Percentiles rank a stretch among this genome's conserved stretches.
These are phyloP conservation scores for Lecanicillium sp. DNA, from an alignment of 2,329 filamentous ascomycete species.

Conservation along the genomic window DNA sequence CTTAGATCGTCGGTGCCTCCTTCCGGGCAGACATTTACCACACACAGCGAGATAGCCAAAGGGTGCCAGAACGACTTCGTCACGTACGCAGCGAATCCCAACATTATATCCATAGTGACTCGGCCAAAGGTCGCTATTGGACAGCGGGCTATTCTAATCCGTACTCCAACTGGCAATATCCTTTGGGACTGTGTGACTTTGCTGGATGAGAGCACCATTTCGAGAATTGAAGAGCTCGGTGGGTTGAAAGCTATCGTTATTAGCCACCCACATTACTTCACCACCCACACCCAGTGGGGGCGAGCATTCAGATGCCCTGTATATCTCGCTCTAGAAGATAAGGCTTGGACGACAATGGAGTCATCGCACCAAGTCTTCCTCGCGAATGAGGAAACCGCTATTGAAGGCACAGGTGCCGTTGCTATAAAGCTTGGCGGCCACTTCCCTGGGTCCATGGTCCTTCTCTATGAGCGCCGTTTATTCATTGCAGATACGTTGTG, in stretches of 20 bases:
- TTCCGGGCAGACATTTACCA: too few species aligned
- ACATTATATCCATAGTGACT: slow-evolving; percentile 39
- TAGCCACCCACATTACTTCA: slow-evolving; percentile 76
- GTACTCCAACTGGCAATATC: slow-evolving; percentile 59
- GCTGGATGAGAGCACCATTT: slow-evolving; percentile 57
- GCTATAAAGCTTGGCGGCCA: slow-evolving; percentile 69
- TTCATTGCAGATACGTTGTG: slow-evolving; percentile 72
- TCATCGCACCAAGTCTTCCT: slow-evolving; percentile 39
- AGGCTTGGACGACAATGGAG: slow-evolving; percentile 49
- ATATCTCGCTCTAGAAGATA: slow-evolving; percentile 59
- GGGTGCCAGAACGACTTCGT: slow-evolving; percentile 49
- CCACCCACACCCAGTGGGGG: slow-evolving; percentile 68
- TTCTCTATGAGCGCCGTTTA: slow-evolving; percentile 54
- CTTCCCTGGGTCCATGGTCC: slow-evolving; percentile 65
- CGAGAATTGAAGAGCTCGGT: slow-evolving; percentile 49
- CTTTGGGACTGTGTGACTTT: slow-evolving; percentile 74
- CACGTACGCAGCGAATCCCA: slow-evolving; percentile 34
- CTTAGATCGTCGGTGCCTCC: too few species aligned
- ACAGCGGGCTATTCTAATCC: slow-evolving; percentile 63
- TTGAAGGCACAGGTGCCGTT: slow-evolving; percentile 40
- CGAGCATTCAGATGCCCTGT: slow-evolving; percentile 60
- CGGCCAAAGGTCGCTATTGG: slow-evolving; percentile 63
- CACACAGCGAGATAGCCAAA: too few species aligned
- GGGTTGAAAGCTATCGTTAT: slow-evolving; percentile 67
- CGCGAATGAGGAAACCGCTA: slow-evolving; percentile 29